These are phyloP conservation scores for Phylloporus sp. DNA, from an alignment of 768 basidiomycete species.

Conservation along the genomic window DNA sequence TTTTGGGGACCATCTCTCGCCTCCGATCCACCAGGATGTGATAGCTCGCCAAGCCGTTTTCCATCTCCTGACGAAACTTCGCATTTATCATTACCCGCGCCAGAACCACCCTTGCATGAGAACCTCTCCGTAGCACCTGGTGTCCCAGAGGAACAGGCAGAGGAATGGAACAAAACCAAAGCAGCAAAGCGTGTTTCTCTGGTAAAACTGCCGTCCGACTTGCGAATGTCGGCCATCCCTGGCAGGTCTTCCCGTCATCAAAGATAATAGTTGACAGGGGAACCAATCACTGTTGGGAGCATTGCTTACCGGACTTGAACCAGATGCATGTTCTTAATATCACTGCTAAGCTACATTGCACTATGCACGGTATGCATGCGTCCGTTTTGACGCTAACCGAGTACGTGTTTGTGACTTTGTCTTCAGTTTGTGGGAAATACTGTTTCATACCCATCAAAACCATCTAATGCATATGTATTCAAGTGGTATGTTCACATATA, in stretches of 20 bases:
- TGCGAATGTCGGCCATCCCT: slow-evolving; percentile 28
- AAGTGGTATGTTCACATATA: not conserved
- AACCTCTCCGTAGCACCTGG: slow-evolving; percentile 44
- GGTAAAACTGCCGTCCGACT: slow-evolving; percentile 61
- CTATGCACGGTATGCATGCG: slow-evolving; percentile 3
- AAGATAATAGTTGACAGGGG: slow-evolving; percentile 9
- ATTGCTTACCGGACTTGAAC: slow-evolving; percentile 3
- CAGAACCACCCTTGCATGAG: slow-evolving; percentile 36
- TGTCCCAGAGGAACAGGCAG: slow-evolving; percentile 63
- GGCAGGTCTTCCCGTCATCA: slow-evolving; percentile 13
- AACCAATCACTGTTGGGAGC: not conserved
- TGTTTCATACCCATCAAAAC: slow-evolving; percentile 4
- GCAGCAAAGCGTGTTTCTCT: slow-evolving; percentile 83
- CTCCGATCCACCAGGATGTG: slow-evolving; percentile 31
- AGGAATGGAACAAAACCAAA: slow-evolving; percentile 82
- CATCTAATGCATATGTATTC: not conserved
- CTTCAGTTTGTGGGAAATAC: slow-evolving; percentile 4
- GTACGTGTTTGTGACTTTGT: slow-evolving; percentile 1
- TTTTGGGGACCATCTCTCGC: slow-evolving; percentile 29
- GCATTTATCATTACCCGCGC: slow-evolving; percentile 18
- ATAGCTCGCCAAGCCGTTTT: slow-evolving; percentile 31
- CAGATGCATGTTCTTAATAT: slow-evolving; percentile 6
- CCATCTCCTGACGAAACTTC: slow-evolving; percentile 28
- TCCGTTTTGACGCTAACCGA: not conserved
- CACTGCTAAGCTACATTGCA: slow-evolving; percentile 2